A percentile compares a stretch with the other conserved stretches of the same genome.
Conservation (phyloP, 2,329 filamentous ascomycete genomes). For the Dothideomycetidae sp. region DNA sequence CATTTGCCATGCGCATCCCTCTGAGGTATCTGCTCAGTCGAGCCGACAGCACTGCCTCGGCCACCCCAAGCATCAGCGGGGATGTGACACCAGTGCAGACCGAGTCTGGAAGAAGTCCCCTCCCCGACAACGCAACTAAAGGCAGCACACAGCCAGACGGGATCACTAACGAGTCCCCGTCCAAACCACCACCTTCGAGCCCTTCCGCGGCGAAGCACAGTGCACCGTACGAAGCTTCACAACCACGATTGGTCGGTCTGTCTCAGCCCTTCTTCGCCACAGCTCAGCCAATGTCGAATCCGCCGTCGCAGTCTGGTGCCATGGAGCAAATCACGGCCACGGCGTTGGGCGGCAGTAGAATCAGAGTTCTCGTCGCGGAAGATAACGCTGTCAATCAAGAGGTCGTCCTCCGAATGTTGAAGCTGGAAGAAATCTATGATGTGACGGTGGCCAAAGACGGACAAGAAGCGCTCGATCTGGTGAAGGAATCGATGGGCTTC, state of each 20-base stretch:
- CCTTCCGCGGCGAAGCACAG: constrained; percentile 16
- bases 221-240: constrained; percentile 42
- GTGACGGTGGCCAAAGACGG: constrained; percentile 61
- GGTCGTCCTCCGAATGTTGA: constrained; percentile 49
- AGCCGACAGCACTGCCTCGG: constrained; percentile 36
- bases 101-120: constrained; percentile 6
- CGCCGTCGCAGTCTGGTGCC: constrained; percentile 47
- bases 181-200: constrained; percentile 14
- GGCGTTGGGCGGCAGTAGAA: constrained; percentile 42
- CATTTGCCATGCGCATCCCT: constrained; percentile 71
- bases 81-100: constrained; percentile 16
- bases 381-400: constrained; percentile 53
- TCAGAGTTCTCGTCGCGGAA: constrained; percentile 78
- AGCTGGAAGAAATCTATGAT: constrained; percentile 68
- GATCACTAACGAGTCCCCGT: constrained; percentile 21
- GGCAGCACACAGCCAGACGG: too few species aligned
- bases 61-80: constrained; percentile 21
- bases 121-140: constrained; percentile 8
- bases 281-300: constrained; percentile 32
- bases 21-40: constrained; percentile 60
- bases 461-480: constrained; percentile 74
- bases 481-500: constrained; percentile 76
- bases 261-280: constrained; percentile 67
- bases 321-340: constrained; percentile 53
- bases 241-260: constrained; percentile 68